Evolutionary conservation across 2,329 filamentous ascomycete species (phyloP), one percentile per base, ranked within the genome.

Genomic region (Beauveria brongniartii): DNA sequence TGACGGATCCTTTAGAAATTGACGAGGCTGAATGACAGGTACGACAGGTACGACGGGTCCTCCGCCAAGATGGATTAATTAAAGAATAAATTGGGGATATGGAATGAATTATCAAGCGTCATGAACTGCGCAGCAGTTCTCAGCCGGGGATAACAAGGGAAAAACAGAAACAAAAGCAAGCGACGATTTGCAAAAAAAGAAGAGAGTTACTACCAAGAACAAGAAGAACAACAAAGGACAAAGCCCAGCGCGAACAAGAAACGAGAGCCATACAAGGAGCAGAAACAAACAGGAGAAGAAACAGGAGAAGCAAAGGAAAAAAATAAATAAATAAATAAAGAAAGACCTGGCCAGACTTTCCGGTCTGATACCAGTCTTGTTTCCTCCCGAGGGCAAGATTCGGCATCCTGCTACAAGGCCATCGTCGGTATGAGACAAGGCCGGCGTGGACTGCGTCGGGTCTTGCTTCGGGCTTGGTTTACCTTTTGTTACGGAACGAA

Each of bases 361-460:
- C 10, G 41, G 43, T 18, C 56, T 59, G 56, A 59, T 52, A 53
- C 56, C 40, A 52, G 37, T 18, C 44, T 59, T 30, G 56, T 59
- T 59, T 59, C 56, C 20, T 59, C 12, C 4, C 47, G 14, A 44
- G 14, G 41, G 18, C 30, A 10, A 34, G 16, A 41, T 12, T 20
- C 41, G 18, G 9, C 26, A 18, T 16, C 28, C 41, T 44, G 46
- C 22, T 40, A 46, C 30, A 43, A 46, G 30, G 18, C n/a, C 41
- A 16, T 37, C 34, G 34, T 6, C 34, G 34, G 34, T 16, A 43
- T 56, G 54, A 56, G 54, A 56, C 53, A 55, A 16, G 34, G 12
- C 34, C 34, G 34, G 34, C 34, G 12, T 37, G 34, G 34, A 37
- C 34, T 37, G 14, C 34, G 34, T 37, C 34, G 34, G 34, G 34